These are phyloP conservation scores for Aspergillus sp. DNA, from an alignment of 2,329 filamentous ascomycete species.

Conservation along the genomic window DNA sequence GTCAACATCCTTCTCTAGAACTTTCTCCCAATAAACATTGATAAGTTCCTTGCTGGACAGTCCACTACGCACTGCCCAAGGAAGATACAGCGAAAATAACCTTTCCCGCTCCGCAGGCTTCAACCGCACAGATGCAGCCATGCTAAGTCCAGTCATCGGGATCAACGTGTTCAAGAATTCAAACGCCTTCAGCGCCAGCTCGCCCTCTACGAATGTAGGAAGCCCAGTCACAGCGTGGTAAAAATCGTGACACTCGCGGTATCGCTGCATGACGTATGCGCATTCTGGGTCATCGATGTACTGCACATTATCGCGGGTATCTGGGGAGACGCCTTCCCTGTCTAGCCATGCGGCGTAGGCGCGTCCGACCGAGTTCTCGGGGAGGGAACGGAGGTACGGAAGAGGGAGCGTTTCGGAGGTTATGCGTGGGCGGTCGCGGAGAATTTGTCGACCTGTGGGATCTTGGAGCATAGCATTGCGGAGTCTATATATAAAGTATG, in stretches of 20 bases:
- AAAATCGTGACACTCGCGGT: slow-evolving; percentile 96
- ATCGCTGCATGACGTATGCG: slow-evolving; percentile 97
- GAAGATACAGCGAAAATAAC: slow-evolving; percentile 68
- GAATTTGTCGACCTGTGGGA: slow-evolving; percentile 83
- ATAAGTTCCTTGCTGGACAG: slow-evolving; percentile 75
- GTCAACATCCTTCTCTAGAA: slow-evolving; percentile 78
- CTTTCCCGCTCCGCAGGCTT: slow-evolving; percentile 63
- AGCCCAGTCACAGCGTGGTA: slow-evolving; percentile 93
- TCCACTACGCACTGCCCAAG: slow-evolving; percentile 89
- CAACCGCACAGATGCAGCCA: slow-evolving; percentile 68
- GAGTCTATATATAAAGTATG: slow-evolving; percentile 91
- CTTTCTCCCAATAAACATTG: slow-evolving; percentile 97
- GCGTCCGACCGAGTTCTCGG: slow-evolving; percentile 71
- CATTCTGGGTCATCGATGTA: slow-evolving; percentile 96
- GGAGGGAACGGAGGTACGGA: slow-evolving; percentile 68
- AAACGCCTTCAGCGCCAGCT: slow-evolving; percentile 96
- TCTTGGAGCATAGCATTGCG: slow-evolving; percentile 85
- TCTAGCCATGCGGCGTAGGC: slow-evolving; percentile 91
- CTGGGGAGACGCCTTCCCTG: slow-evolving; percentile 86
- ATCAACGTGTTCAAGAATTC: slow-evolving; percentile 93
- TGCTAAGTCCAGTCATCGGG: slow-evolving; percentile 89
- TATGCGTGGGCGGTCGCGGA: slow-evolving; percentile 85
- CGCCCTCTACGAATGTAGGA: slow-evolving; percentile 89
- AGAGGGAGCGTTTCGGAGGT: slow-evolving; percentile 71
- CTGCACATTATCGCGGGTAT: slow-evolving; percentile 77